Evolutionary conservation across 768 basidiomycete genomes (phyloP), one percentile per base, ranked within the genome.

Genomic region (Coprinopsis cinerea): DNA sequence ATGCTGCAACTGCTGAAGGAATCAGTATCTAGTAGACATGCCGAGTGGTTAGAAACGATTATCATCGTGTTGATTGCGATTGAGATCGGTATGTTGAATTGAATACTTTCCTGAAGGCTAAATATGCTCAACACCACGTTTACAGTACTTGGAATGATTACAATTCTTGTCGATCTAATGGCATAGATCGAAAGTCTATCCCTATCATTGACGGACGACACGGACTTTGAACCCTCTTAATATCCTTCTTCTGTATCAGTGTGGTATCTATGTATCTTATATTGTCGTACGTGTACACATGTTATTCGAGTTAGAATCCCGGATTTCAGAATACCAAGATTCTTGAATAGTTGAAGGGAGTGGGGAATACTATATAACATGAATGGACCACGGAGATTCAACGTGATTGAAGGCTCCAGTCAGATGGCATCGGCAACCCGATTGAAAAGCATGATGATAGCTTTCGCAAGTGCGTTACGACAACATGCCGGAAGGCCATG

Each of bases 1-100:
- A 95, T 97, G 89, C 79, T 97, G 10, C 87, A 92, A 61, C 78
- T 97, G 45, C 71, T 97, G 46, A 97, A 97, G 66, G 94, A 96
- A 67, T 89, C 90, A 10, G 93, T 95, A 22, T 90, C 90, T 23
- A 92, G 84, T 56, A 82, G 83, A 58, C 92, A 96, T 60, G 82
- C 91, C 1, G 93, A 96, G 65, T 79, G 91, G 22, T 75, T 96
- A 6, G 93, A 96, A 65, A 88, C 90, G 63, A 92, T 96, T 50
- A 88, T 96, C 55, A 95, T 96, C 54, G 83, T 81, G 44, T 73
- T 96, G 49, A 95, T 96, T 61, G 93, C 70, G 34, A 86, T 94
- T 45, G 90, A 92, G 67, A 92, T 92, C 49, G 78, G 88, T 88
- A 51, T 68, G 27, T 37, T 23, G 32, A 17, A 14, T 11, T 28